phyloP scores from a whole-genome alignment of 1,284 basidiomycete genomes.

The Exobasidium rhododendri region DNA sequence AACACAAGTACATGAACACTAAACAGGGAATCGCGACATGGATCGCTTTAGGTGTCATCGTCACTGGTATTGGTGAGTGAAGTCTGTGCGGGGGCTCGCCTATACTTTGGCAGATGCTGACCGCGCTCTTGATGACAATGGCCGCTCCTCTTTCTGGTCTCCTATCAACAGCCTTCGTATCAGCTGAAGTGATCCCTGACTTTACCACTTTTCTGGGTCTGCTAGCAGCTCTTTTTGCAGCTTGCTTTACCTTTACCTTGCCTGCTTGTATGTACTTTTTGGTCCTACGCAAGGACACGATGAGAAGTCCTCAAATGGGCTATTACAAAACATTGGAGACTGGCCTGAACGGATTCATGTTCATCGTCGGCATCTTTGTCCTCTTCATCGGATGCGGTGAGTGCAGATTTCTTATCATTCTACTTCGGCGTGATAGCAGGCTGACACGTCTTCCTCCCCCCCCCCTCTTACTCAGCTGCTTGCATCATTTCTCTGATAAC shows the following conservation, averaged over 20 bases:
- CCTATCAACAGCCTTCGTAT: conserved; percentile 22
- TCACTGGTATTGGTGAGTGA: conserved; percentile 18
- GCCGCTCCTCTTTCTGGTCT: not conserved
- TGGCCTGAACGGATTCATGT: conserved; percentile 8
- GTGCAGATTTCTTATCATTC: not conserved
- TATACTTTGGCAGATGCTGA: too few relatives aligned
- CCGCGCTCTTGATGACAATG: not conserved
- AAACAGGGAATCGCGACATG: conserved; percentile 35
- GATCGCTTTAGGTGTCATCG: conserved; percentile 25
- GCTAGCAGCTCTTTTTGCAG: conserved; percentile 28
- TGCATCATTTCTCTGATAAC: not conserved
- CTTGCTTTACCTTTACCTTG: conserved; percentile 41
- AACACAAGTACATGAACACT: conserved; percentile 43
- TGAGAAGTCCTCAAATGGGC: not conserved
- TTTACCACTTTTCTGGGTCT: conserved; percentile 36
- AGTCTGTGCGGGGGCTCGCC: too few relatives aligned
- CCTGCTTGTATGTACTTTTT: conserved; percentile 29
- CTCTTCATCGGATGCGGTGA: conserved; percentile 1
- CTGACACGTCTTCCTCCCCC: too few relatives aligned
- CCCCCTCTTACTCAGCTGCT: not conserved
- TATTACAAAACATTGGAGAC: not conserved
- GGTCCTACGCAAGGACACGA: conserved; percentile 12
- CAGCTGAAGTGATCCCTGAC: conserved; percentile 40
- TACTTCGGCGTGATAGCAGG: too few relatives aligned
- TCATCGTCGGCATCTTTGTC: conserved; percentile 6